Evolutionary conservation across 345 rosid species (phyloP).

Genomic region (Theobroma cacao): DNA sequence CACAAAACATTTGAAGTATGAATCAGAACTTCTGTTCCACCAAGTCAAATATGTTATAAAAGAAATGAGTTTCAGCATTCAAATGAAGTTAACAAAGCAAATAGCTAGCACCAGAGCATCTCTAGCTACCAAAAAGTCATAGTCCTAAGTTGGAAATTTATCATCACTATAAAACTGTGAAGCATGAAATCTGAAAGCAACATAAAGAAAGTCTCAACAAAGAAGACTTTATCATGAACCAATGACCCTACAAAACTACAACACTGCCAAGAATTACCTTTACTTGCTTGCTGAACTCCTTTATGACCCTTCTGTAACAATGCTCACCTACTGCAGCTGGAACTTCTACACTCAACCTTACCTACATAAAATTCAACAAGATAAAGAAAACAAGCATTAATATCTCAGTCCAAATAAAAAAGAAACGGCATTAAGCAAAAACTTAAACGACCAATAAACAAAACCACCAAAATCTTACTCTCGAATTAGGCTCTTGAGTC

Average conservation of each 20-base stretch:
- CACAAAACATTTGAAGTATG: neutral
- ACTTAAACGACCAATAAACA: neutral
- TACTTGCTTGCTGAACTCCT: conserved; percentile 64
- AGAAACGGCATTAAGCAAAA: neutral
- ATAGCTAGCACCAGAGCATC: neutral
- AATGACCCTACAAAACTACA: neutral
- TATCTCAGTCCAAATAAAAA: neutral
- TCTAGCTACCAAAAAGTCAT: neutral
- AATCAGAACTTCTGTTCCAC: neutral
- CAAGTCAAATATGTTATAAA: neutral
- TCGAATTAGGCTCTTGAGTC: conserved; percentile 60
- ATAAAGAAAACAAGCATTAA: neutral
- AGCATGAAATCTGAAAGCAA: neutral
- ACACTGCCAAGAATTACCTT: conserved; percentile 45
- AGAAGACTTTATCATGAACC: neutral
- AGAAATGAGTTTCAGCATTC: neutral
- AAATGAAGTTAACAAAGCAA: neutral
- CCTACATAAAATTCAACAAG: conserved; percentile 28
- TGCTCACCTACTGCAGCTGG: conserved; percentile 71
- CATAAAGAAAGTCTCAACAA: neutral
- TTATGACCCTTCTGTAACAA: conserved; percentile 68
- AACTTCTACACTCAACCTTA: conserved; percentile 72
- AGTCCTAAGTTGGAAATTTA: neutral
- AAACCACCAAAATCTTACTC: conserved; percentile 38
- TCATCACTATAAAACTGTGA: neutral